Evolutionary conservation across 345 rosid species (phyloP).

Genomic region (Turritis glabra): DNA sequence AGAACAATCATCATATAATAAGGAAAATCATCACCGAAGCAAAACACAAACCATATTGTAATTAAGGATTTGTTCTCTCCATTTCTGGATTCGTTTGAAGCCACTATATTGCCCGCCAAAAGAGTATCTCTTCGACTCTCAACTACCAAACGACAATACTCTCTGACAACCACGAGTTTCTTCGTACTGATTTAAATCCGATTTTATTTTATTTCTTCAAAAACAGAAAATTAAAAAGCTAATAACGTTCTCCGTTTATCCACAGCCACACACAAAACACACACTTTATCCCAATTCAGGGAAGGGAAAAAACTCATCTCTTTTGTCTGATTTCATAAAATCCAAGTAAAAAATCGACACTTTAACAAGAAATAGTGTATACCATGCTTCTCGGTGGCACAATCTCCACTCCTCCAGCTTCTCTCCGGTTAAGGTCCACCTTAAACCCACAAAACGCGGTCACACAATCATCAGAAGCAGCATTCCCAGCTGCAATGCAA

Average conservation of each 20-base stretch:
- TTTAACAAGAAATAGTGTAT: not conserved
- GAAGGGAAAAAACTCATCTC: not conserved
- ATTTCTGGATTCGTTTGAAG: not conserved
- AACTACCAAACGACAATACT: constrained; percentile 23
- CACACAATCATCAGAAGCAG: constrained; percentile 30
- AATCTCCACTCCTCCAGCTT: constrained; percentile 50
- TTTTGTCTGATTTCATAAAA: constrained; percentile 1
- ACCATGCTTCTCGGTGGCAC: constrained; percentile 64
- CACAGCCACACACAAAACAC: constrained; percentile 36
- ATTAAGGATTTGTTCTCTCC: not conserved
- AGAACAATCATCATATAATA: constrained; percentile 1
- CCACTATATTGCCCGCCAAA: constrained; percentile 3
- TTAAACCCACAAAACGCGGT: constrained; percentile 10
- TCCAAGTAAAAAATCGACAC: not conserved
- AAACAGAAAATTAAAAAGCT: constrained; percentile 3
- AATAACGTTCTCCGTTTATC: constrained; percentile 11
- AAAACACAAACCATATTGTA: not conserved
- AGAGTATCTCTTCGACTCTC: not conserved
- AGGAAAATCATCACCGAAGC: not conserved
- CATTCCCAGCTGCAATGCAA: constrained; percentile 10
- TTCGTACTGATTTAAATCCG: constrained; percentile 15
- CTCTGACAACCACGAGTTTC: constrained; percentile 13
- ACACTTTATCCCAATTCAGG: constrained; percentile 27
- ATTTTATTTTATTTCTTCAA: not conserved
- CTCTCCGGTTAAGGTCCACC: constrained; percentile 38